phyloP scores from a whole-genome alignment of 352 stramenopile genomes.

The Porosira glacialis region DNA sequence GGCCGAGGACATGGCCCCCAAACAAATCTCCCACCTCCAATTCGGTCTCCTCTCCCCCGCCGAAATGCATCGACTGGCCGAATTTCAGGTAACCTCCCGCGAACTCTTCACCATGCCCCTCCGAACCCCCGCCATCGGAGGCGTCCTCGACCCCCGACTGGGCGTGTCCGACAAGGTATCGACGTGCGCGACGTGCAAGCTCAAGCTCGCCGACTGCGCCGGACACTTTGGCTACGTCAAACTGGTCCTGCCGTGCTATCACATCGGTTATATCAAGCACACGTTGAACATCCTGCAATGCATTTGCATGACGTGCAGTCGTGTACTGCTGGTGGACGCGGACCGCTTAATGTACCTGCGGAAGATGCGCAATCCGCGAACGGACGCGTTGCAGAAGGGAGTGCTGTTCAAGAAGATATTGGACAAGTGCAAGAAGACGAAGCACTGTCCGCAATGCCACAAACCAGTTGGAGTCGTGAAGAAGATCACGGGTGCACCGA shows the following conservation, averaged over 20 bases:
- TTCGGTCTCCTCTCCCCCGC: constrained; percentile 94
- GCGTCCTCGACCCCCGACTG: constrained; percentile 27
- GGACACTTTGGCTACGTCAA: constrained; percentile 99
- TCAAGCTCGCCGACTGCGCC: constrained; percentile 92
- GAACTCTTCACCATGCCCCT: constrained; percentile 96
- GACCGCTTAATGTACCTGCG: constrained; percentile 83
- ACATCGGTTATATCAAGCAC: constrained; percentile 95
- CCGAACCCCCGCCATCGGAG: constrained; percentile 88
- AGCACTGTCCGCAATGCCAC: constrained; percentile 93
- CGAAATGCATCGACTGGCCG: constrained; percentile 93
- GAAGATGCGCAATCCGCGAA: constrained; percentile 86
- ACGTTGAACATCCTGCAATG: constrained; percentile 91
- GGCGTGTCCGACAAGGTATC: constrained; percentile 53
- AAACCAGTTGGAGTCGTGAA: constrained; percentile 96
- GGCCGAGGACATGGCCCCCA: constrained; percentile 61
- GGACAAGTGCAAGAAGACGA: constrained; percentile 94
- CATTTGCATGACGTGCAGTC: constrained; percentile 99
- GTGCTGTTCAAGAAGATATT: constrained; percentile 89
- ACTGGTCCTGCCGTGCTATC: constrained; percentile 96
- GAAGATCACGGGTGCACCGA: constrained; percentile 91
- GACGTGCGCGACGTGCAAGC: constrained; percentile 93
- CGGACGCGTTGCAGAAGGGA: constrained; percentile 76
- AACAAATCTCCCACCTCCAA: constrained; percentile 96
- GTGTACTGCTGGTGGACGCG: constrained; percentile 84
- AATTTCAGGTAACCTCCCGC: constrained; percentile 88